Evolutionary conservation across 1,139 yeast genomes (phyloP).

Genomic region (Debaryomyces nepalensis): DNA sequence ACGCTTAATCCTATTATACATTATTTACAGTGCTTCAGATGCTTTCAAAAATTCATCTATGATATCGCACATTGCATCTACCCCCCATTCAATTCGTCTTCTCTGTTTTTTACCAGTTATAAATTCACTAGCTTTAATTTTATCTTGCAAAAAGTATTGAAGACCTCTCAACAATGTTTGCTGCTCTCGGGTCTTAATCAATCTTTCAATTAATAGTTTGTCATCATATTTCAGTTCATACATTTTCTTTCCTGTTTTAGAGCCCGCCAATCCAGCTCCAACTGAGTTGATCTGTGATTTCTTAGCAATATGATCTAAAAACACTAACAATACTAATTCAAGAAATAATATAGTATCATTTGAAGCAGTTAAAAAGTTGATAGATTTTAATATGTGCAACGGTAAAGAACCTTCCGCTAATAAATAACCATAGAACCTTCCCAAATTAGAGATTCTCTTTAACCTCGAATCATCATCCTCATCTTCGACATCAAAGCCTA

Average conservation of each 20-base stretch:
- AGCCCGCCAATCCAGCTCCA: constrained; percentile 46
- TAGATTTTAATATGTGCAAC: constrained; percentile 70
- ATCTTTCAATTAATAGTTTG: constrained; percentile 54
- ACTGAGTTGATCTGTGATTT: constrained; percentile 58
- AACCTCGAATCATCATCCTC: constrained; percentile 53
- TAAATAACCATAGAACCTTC: constrained; percentile 76
- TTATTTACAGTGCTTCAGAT: constrained; percentile 7
- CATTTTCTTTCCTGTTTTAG: constrained; percentile 36
- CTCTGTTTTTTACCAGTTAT: constrained; percentile 63
- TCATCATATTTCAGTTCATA: constrained; percentile 55
- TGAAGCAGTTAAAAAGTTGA: constrained; percentile 75
- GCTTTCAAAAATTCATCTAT: constrained; percentile 51
- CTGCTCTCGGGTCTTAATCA: constrained; percentile 68
- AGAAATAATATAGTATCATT: constrained; percentile 69
- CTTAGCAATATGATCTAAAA: constrained; percentile 69
- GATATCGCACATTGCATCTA: constrained; percentile 56
- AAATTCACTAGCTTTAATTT: constrained; percentile 54
- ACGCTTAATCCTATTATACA: neutral
- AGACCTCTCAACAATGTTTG: constrained; percentile 69
- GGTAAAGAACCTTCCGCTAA: constrained; percentile 75
- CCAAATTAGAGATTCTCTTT: constrained; percentile 68
- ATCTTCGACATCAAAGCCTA: constrained; percentile 34
- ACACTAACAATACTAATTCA: constrained; percentile 71
- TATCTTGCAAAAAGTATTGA: constrained; percentile 65
- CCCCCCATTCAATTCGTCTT: constrained; percentile 74